phyloP scores from a whole-genome alignment of 2,329 filamentous ascomycete species.

The Colletotrichum sansevieriae region DNA sequence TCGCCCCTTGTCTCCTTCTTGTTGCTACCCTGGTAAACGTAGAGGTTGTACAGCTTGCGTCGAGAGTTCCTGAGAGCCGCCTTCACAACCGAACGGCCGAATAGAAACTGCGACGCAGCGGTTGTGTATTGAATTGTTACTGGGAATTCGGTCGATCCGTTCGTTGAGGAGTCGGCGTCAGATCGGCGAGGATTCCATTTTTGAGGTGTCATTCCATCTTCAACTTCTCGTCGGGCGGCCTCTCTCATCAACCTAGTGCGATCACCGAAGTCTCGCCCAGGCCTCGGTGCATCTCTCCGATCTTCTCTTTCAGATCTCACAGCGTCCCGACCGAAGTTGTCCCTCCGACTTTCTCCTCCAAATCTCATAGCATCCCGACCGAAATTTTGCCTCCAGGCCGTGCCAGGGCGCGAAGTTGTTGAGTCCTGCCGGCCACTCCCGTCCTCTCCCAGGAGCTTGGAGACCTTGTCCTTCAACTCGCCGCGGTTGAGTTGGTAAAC shows the following conservation, averaged over 20 bases:
- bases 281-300: not conserved
- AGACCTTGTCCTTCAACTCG: constrained; percentile 50
- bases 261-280: not conserved
- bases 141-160: constrained; percentile 17
- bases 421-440: constrained; percentile 3
- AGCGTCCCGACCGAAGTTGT: not conserved
- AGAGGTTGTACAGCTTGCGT: constrained; percentile 86
- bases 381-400: constrained; percentile 5
- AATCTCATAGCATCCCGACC: not conserved
- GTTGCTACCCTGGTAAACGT: constrained; percentile 75
- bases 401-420: not conserved
- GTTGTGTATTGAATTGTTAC: constrained; percentile 72
- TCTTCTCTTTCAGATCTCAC: not conserved
- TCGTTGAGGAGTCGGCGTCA: constrained; percentile 7
- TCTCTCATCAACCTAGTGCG: constrained; percentile 18
- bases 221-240: constrained; percentile 18
- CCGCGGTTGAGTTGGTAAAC: constrained; percentile 68
- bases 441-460: constrained; percentile 39
- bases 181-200: constrained; percentile 8
- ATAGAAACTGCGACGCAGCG: constrained; percentile 91
- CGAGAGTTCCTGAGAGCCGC: constrained; percentile 77
- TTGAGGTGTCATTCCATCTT: not conserved
- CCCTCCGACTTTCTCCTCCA: not conserved
- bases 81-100: constrained; percentile 84
- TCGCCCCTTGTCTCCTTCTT: constrained; percentile 64